Evolutionary conservation across 1,139 yeast genomes (phyloP).

Genomic region (Arxiozyma slooffiae): DNA sequence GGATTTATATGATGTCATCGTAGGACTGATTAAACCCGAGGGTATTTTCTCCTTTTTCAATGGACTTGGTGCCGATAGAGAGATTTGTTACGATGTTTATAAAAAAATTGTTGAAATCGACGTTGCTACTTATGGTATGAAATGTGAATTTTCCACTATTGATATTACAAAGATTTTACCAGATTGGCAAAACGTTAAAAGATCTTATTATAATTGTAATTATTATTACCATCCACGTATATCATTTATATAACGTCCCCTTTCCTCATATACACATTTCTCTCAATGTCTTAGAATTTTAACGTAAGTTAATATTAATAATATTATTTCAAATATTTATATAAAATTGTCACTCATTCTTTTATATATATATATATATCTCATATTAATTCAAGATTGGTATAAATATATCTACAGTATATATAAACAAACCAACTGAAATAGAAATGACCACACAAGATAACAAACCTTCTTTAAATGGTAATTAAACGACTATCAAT

Average conservation of each 20-base stretch:
- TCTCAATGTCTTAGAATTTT: neutral
- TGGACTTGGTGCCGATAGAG: constrained; percentile 93
- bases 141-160: constrained; percentile 43
- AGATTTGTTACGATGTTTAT: constrained; percentile 82
- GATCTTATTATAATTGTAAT: constrained; percentile 29
- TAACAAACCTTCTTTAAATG: neutral
- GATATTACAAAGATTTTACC: constrained; percentile 34
- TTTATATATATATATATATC: too few relatives aligned
- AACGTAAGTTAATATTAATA: neutral
- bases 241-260: constrained; percentile 16
- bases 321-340: too few relatives aligned
- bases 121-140: constrained; percentile 66
- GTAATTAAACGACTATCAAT: neutral
- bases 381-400: neutral
- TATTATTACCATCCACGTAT: constrained; percentile 30
- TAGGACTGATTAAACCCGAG: constrained; percentile 70
- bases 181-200: constrained; percentile 28
- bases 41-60: constrained; percentile 86
- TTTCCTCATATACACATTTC: neutral
- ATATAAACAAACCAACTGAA: neutral
- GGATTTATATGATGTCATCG: constrained; percentile 69
- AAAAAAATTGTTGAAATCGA: constrained; percentile 73
- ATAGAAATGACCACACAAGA: too few relatives aligned
- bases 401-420: neutral
- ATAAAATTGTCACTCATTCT: too few relatives aligned